Evolutionary conservation across 1,284 basidiomycete genomes (phyloP).

Genomic region (Termitomyces sp.): DNA sequence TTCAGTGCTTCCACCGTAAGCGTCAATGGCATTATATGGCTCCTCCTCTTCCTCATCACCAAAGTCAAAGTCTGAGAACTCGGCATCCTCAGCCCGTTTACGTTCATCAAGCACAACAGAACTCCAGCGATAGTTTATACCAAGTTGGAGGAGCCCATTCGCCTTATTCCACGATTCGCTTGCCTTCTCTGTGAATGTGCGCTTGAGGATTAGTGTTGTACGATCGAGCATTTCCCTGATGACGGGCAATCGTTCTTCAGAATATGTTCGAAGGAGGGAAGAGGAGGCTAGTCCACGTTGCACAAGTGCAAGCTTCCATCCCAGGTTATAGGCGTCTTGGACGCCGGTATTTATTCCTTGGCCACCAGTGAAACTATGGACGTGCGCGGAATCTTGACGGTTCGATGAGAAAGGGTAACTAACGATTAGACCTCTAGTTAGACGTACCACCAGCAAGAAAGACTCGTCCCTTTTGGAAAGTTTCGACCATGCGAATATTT

Average conservation of each 20-base stretch:
- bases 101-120: conserved; percentile 38
- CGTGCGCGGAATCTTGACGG: conserved; percentile 35
- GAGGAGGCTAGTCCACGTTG: conserved; percentile 30
- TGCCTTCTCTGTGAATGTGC: conserved; percentile 19
- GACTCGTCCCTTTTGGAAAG: conserved; percentile 18
- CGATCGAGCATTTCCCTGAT: conserved; percentile 27
- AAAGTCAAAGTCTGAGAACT: conserved; percentile 22
- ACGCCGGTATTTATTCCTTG: conserved; percentile 34
- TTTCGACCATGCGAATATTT: conserved; percentile 24
- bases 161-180: conserved; percentile 20
- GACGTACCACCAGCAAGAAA: conserved; percentile 14
- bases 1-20: conserved; percentile 24
- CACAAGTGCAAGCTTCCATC: conserved; percentile 45
- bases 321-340: conserved; percentile 30
- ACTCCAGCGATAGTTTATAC: conserved; percentile 45
- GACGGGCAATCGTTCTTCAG: conserved; percentile 38
- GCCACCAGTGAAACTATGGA: conserved; percentile 42
- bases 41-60: conserved; percentile 19
- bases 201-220: conserved; percentile 28
- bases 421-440: neutral
- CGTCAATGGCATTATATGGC: conserved; percentile 17
- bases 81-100: conserved; percentile 22
- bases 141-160: conserved; percentile 32
- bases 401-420: conserved; percentile 7
- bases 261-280: conserved; percentile 35